A percentile compares a stretch with the other conserved stretches of the same genome.
phyloP scores from a whole-genome alignment of 768 basidiomycete species.

The Multifurca ochricompacta region DNA sequence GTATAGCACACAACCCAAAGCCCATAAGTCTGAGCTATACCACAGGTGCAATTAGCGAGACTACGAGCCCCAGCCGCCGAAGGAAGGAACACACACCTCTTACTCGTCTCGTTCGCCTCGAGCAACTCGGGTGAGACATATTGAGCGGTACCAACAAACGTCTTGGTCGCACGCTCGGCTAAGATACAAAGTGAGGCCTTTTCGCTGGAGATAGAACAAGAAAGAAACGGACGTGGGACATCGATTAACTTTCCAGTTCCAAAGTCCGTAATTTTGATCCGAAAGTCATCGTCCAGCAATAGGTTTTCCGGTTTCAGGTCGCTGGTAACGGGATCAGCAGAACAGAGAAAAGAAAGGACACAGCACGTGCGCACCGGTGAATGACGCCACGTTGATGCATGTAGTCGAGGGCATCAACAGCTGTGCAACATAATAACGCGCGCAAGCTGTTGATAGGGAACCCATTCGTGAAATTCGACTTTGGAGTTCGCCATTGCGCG shows the following conservation, averaged over 20 bases:
- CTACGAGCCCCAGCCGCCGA: background rate
- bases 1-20: slow-evolving; percentile 87
- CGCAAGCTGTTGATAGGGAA: slow-evolving; percentile 73
- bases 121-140: slow-evolving; percentile 87
- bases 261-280: slow-evolving; percentile 95
- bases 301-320: slow-evolving; percentile 86
- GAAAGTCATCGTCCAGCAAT: slow-evolving; percentile 76
- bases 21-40: slow-evolving; percentile 87
- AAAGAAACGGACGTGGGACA: slow-evolving; percentile 38
- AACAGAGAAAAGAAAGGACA: slow-evolving; percentile 6
- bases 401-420: slow-evolving; percentile 82
- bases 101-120: slow-evolving; percentile 62
- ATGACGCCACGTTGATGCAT: slow-evolving; percentile 89
- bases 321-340: slow-evolving; percentile 28
- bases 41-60: slow-evolving; percentile 1
- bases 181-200: slow-evolving; percentile 17
- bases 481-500: slow-evolving; percentile 72
- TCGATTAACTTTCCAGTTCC: slow-evolving; percentile 81
- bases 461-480: slow-evolving; percentile 66
- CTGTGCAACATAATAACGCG: slow-evolving; percentile 83
- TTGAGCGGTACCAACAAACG: slow-evolving; percentile 87
- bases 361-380: slow-evolving; percentile 49
- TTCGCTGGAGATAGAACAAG: slow-evolving; percentile 24
- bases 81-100: slow-evolving; percentile 43
- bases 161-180: slow-evolving; percentile 47